Base-by-base conservation (phyloP, 2,329 filamentous ascomycete genomes). In the Phoma sp. region DNA sequence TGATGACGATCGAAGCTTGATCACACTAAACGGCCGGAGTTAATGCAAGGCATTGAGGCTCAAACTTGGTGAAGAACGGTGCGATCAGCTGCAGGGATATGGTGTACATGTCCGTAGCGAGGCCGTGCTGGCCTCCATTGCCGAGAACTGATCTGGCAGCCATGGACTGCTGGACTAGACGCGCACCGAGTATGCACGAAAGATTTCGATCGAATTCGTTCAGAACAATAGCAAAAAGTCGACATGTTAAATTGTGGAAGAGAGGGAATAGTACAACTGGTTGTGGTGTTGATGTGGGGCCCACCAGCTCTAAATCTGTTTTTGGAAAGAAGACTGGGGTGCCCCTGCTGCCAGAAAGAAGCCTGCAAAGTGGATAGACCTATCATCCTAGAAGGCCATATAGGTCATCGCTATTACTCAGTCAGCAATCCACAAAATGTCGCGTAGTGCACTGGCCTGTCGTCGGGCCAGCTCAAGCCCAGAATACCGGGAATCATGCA, bases 1-100 rank as follows among this genome's bases (percentile, higher is more conserved):
- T 37, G 46, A 46, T 42, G 42, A 50, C 32, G 43, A 55, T 44
- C 52, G 55, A 48, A 50, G 54, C 55, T 59, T 59, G 24, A 13
- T 47, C 43, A 38, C 43, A 48, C 39, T 37, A 47, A 51, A 47
- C 55, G 54, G 33, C 42, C 44, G 61, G 61, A 60, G 27, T 54
- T 52, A 30, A 47, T 39, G 40, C 57, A 58, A 60, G 56, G 39
- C 47, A 58, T 65, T 52, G 47, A 38, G 62, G 64, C 66, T 67
- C 60, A 62, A 66, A 64, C 58, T 56, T 55, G 55, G 46, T 58
- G 53, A 33, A 33, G 41, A 56, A 50, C 43, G 64, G 62, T 52
- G 54, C 55, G 60, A 60, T 58, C 58, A 59, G 48, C 61, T 61
- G 57, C 65, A 61, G 54, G 41, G 38, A 41, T 50, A 3, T 46